Evolutionary conservation across 495 filamentous ascomycete genomes (phyloP).

Genomic region (Penicillium soppii): DNA sequence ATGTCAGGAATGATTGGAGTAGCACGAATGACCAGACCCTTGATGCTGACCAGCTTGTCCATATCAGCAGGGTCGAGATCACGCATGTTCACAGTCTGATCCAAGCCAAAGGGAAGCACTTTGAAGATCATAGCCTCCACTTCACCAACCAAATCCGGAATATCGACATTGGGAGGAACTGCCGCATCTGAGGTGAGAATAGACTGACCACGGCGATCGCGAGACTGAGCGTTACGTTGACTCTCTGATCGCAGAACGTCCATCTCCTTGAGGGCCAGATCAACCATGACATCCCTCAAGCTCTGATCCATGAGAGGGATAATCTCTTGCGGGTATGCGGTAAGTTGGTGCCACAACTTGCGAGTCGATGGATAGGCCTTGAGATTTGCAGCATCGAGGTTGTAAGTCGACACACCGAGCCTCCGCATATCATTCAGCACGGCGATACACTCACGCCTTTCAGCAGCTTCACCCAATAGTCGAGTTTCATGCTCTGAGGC

Average conservation of each 20-base stretch:
- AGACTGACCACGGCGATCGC: conserved; percentile 23
- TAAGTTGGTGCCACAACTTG: conserved; percentile 93
- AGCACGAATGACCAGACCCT: conserved; percentile 93
- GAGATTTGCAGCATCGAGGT: conserved; percentile 85
- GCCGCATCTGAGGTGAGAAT: conserved; percentile 69
- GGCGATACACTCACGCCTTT: conserved; percentile 75
- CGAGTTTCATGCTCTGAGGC: conserved; percentile 73
- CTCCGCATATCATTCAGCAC: conserved; percentile 88
- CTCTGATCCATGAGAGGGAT: conserved; percentile 94
- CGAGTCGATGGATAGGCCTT: conserved; percentile 88
- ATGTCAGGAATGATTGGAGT: conserved; percentile 97
- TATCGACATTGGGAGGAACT: conserved; percentile 75
- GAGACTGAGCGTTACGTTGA: conserved; percentile 38
- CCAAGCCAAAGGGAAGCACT: conserved; percentile 87
- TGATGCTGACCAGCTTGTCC: conserved; percentile 95
- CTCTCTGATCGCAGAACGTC: conserved; percentile 60
- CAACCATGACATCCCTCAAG: conserved; percentile 90
- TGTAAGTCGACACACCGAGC: conserved; percentile 77
- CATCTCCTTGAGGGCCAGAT: conserved; percentile 81
- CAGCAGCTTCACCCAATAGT: conserved; percentile 55
- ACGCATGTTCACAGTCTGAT: conserved; percentile 84
- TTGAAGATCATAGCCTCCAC: conserved; percentile 76
- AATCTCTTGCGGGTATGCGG: conserved; percentile 91
- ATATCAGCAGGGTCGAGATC: conserved; percentile 93
- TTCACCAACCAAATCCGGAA: conserved; percentile 61